Evolutionary conservation across 225 moss, liverwort and hornwort species (phyloP).

Genomic region (Sphagnum tenellum): DNA sequence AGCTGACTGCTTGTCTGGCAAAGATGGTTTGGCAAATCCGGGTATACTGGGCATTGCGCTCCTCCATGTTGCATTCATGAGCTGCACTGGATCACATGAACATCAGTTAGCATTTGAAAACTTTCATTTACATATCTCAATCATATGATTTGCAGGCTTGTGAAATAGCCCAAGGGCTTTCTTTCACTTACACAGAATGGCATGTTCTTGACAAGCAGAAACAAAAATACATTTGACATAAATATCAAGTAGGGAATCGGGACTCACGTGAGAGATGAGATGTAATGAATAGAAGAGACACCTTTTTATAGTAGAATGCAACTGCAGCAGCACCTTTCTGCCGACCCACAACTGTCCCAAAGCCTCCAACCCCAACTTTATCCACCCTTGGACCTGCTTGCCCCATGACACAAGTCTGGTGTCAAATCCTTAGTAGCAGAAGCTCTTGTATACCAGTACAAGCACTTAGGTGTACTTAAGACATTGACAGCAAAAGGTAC

Average conservation of each 20-base stretch:
- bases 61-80: slow-evolving; percentile 29
- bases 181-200: too few relatives aligned
- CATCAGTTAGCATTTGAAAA: slow-evolving; percentile 9
- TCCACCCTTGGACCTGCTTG: slow-evolving; percentile 60
- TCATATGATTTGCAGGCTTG: too few relatives aligned
- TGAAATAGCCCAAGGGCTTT: too few relatives aligned
- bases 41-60: slow-evolving; percentile 33
- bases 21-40: slow-evolving; percentile 28
- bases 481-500: slow-evolving; percentile 9
- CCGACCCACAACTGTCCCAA: slow-evolving; percentile 67
- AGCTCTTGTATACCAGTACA: too few relatives aligned
- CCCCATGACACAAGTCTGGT: too few relatives aligned
- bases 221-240: neutral
- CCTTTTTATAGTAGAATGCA: slow-evolving; percentile 43
- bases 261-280: slow-evolving; percentile 81
- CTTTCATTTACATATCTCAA: too few relatives aligned
- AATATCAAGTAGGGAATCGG: neutral
- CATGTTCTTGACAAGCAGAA: neutral
- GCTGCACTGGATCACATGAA: slow-evolving; percentile 35
- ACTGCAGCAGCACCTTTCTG: slow-evolving; percentile 85
- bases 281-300: slow-evolving; percentile 64
- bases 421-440: too few relatives aligned
- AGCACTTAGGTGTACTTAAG: too few relatives aligned
- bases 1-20: slow-evolving; percentile 41
- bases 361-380: slow-evolving; percentile 62